Base-by-base conservation (phyloP, 441 rosid genomes). In the Erodium texanum region DNA sequence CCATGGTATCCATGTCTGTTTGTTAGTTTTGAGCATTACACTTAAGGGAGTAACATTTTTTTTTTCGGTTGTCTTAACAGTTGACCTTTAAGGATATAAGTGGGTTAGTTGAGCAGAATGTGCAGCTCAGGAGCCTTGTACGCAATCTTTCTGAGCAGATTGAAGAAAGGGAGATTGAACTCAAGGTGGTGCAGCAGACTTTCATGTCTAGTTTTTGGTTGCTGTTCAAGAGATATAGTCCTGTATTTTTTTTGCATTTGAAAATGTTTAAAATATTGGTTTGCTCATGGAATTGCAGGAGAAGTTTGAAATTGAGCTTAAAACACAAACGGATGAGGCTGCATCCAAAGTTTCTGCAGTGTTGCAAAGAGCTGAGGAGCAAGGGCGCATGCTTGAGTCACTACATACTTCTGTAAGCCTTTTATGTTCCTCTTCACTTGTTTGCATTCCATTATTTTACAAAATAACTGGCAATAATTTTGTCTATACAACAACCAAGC, bases 91-190 rank as follows among this genome's bases (percentile, higher is more conserved):
- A 84, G 84, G 97, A 95, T 74, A 92, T 95, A 82, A 90, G 84
- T 77, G 98, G 96, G 76, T 80, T 95, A 73, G 96, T 95, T 73
- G 99, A 90, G 87, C 98, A 89, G 84, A 95, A 95, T 83, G 97
- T 86, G 66, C 88, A 90, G 75, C 94, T 95, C 73, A 84, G 98
- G 78, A 92, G 81, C 75, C 95, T 95, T 74, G 95, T 87, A 18
- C 95, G 93, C 45, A 81, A 81, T 82, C 94, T 92, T 75, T 86
- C 97, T 66, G 85, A 86, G 66, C 96, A 90, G 83, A 84, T 90
- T 68, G 90, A 82, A 70, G 81, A 73, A 70, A 84, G 80, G 74
- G 97, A 95, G 83, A 69, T 38, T 79, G 95, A 87, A 69, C 82
- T 87, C 74, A 92, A 92, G 99, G 99, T 95, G 79, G 50, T 56